Conservation (phyloP, 192 early-diverging fungal genomes). For the Haplosporangium gracile region DNA sequence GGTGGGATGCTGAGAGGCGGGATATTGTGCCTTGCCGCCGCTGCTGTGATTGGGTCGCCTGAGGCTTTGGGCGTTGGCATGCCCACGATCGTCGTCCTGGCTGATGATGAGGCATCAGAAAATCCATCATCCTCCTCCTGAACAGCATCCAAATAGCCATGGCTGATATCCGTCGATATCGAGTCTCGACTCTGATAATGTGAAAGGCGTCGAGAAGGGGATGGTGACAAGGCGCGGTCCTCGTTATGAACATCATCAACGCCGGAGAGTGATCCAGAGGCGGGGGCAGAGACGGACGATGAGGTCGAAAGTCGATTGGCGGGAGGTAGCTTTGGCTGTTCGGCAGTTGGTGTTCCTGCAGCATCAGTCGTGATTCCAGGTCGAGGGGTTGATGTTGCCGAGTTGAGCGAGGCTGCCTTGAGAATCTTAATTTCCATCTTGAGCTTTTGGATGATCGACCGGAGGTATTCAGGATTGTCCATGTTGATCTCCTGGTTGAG, state of each 20-base stretch:
- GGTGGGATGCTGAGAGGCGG: constrained; percentile 19
- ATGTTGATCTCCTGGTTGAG: constrained; percentile 83
- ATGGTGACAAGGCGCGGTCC: constrained; percentile 31
- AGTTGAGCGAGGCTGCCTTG: constrained; percentile 23
- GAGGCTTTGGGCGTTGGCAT: not conserved
- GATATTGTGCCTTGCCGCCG: constrained; percentile 14
- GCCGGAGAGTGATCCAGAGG: not conserved
- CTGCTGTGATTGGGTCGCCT: not conserved
- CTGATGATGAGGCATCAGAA: constrained; percentile 34
- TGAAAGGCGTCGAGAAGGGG: constrained; percentile 26
- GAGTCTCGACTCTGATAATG: constrained; percentile 45
- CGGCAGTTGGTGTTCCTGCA: not conserved
- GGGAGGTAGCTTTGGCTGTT: not conserved
- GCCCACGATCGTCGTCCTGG: constrained; percentile 3
- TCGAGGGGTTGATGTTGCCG: not conserved
- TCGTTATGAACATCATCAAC: constrained; percentile 9
- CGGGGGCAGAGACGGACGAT: constrained; percentile 4
- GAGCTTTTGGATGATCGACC: constrained; percentile 72
- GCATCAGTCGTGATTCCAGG: not conserved
- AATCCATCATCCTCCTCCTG: constrained; percentile 43
- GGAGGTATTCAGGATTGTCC: constrained; percentile 76
- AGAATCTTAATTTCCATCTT: constrained; percentile 67
- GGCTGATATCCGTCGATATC: constrained; percentile 44
- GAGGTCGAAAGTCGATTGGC: constrained; percentile 36
- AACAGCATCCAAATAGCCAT: constrained; percentile 33